These are phyloP conservation scores for Breynia disticha DNA, from an alignment of 441 rosid species.

Conservation along the genomic window DNA sequence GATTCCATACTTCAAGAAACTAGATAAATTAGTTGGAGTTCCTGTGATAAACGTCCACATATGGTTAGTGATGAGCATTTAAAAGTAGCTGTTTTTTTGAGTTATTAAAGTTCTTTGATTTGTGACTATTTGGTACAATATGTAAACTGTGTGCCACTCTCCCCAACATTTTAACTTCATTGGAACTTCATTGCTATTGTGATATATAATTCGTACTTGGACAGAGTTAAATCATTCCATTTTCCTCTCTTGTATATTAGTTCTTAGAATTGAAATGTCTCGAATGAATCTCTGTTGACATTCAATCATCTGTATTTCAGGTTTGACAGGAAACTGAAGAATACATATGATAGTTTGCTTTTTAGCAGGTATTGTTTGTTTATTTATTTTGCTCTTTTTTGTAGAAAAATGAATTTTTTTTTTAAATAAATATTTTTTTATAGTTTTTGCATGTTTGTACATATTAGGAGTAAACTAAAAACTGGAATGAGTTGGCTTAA, in stretches of 20 bases:
- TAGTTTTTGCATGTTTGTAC: no score
- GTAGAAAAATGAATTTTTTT: neutral
- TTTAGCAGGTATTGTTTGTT: conserved; percentile 65
- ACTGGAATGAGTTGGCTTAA: no score
- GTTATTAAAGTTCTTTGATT: neutral
- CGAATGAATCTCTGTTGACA: neutral
- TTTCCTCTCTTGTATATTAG: no score
- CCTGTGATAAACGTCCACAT: conserved; percentile 91
- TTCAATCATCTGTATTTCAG: conserved; percentile 29
- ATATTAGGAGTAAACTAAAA: no score
- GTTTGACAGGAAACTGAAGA: conserved; percentile 88
- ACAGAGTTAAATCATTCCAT: no score
- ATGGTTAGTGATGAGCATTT: conserved; percentile 51
- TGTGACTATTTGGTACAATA: no score
- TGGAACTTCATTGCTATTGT: no score
- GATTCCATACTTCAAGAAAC: conserved; percentile 64
- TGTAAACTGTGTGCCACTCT: no score
- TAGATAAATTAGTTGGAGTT: conserved; percentile 92
- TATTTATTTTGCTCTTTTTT: neutral
- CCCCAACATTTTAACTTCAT: no score
- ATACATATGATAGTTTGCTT: conserved; percentile 80
- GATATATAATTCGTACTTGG: no score
- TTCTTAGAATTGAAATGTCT: no score
- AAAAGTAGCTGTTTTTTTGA: neutral
- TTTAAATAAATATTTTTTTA: neutral